A percentile compares a stretch with the other conserved stretches of the same genome.
Conservation (phyloP, 2,329 filamentous ascomycete species). For the Fonsecaea pedrosoi region DNA sequence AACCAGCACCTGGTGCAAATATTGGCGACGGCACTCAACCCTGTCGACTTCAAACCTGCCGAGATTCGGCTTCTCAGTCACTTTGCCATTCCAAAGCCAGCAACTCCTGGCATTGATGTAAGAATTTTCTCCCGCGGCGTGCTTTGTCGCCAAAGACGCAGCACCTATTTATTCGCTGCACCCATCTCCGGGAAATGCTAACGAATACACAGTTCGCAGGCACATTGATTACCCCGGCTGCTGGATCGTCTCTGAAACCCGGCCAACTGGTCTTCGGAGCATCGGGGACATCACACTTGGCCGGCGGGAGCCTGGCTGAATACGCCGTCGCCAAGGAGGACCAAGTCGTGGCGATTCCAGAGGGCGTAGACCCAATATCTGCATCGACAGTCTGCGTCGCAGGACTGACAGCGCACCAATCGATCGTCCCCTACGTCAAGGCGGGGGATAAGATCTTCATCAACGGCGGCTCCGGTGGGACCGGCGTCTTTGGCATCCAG, state of each 20-base stretch:
- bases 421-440: conserved; percentile 55
- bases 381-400: conserved; percentile 54
- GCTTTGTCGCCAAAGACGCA: background rate
- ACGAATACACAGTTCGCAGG: conserved; percentile 48
- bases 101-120: conserved; percentile 57
- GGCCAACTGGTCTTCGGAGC: conserved; percentile 58
- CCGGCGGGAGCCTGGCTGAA: conserved; percentile 54
- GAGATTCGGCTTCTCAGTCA: conserved; percentile 56
- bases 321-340: conserved; percentile 48
- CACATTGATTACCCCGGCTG: conserved; percentile 49
- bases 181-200: background rate
- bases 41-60: conserved; percentile 68
- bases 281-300: conserved; percentile 39
- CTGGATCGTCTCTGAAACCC: conserved; percentile 41
- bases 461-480: conserved; percentile 70
- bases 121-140: background rate
- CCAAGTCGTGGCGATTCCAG: conserved; percentile 50
- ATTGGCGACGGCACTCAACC: conserved; percentile 62
- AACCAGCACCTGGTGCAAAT: conserved; percentile 62
- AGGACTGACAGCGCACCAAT: conserved; percentile 57
- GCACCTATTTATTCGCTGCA: background rate
- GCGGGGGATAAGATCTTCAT: conserved; percentile 65
- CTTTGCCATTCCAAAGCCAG: conserved; percentile 51
- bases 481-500: conserved; percentile 67
- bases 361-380: conserved; percentile 50